Evolutionary conservation across 2,329 filamentous ascomycete species (phyloP).

Genomic region (Claviceps sp.): DNA sequence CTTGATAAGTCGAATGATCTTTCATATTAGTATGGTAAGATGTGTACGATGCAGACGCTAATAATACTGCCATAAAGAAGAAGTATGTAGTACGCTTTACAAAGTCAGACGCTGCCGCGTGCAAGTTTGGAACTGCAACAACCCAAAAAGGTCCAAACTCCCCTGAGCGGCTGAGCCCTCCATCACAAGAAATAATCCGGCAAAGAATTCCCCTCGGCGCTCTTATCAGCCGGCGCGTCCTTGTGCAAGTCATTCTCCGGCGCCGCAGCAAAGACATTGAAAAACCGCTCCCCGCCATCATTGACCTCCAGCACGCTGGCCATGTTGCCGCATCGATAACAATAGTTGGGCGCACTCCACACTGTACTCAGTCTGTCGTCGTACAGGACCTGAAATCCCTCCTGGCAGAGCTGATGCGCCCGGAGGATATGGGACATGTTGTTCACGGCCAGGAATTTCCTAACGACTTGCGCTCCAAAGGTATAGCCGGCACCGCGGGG

Average conservation of each 20-base stretch:
- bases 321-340: slow-evolving; percentile 92
- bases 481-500: slow-evolving; percentile 93
- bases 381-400: slow-evolving; percentile 94
- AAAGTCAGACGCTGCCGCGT: no score
- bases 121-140: no score
- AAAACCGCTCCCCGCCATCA: slow-evolving; percentile 82
- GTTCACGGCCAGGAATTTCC: slow-evolving; percentile 96
- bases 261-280: slow-evolving; percentile 95
- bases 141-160: no score
- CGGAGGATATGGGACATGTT: slow-evolving; percentile 95
- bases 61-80: no score
- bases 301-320: slow-evolving; percentile 94
- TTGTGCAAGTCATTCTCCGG: slow-evolving; percentile 90
- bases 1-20: neutral
- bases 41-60: no score
- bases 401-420: slow-evolving; percentile 96
- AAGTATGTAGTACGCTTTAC: no score
- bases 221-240: slow-evolving; percentile 70
- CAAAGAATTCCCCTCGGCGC: slow-evolving; percentile 47
- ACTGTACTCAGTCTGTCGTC: slow-evolving; percentile 91
- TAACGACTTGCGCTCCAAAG: slow-evolving; percentile 93
- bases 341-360: slow-evolving; percentile 96
- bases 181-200: slow-evolving; percentile 58
- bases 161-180: no score
- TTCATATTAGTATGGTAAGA: neutral